A percentile compares a stretch with the other conserved stretches of the same genome.
Evolutionary conservation across 2,329 filamentous ascomycete species (phyloP).

Genomic region (Claviceps maximensis): DNA sequence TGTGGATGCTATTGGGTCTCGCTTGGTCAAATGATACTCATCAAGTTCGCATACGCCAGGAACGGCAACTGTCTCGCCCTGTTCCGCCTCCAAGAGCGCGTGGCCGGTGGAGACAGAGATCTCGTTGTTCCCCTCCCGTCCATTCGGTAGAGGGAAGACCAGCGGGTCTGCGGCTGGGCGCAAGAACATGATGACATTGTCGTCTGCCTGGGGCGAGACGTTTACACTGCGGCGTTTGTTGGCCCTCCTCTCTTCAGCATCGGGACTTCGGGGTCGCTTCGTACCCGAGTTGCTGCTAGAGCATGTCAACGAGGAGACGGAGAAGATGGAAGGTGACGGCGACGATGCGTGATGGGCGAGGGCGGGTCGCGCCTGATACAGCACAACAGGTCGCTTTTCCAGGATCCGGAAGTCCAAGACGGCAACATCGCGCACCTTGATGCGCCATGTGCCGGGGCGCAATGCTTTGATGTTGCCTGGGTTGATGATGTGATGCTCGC

Average conservation of each 20-base stretch:
- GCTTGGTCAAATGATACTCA: conserved; percentile 41
- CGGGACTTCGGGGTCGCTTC: conserved; percentile 36
- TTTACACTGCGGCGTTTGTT: conserved; percentile 27
- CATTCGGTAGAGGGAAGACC: conserved; percentile 37
- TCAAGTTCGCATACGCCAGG: conserved; percentile 38
- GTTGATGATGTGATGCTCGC: conserved; percentile 30
- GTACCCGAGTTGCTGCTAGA: conserved; percentile 27
- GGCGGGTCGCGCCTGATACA: conserved; percentile 22
- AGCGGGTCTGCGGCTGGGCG: conserved; percentile 35
- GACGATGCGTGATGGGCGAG: conserved; percentile 16
- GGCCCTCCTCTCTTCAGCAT: conserved; percentile 32
- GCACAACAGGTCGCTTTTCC: conserved; percentile 35
- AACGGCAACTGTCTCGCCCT: conserved; percentile 35
- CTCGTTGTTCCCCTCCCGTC: conserved; percentile 31
- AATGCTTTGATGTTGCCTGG: conserved; percentile 32
- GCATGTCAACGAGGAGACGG: conserved; percentile 14
- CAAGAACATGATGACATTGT: conserved; percentile 43
- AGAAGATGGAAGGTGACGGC: background rate
- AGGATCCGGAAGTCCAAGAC: conserved; percentile 46
- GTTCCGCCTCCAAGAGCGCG: conserved; percentile 36
- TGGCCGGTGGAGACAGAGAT: conserved; percentile 33
- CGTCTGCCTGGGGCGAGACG: conserved; percentile 21
- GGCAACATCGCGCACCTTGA: conserved; percentile 33
- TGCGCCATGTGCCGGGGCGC: conserved; percentile 43
- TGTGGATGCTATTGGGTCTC: conserved; percentile 42